A percentile compares a stretch with the other conserved stretches of the same genome.
Conservation (phyloP, 768 basidiomycete genomes). For the Lactifluus volemus region DNA sequence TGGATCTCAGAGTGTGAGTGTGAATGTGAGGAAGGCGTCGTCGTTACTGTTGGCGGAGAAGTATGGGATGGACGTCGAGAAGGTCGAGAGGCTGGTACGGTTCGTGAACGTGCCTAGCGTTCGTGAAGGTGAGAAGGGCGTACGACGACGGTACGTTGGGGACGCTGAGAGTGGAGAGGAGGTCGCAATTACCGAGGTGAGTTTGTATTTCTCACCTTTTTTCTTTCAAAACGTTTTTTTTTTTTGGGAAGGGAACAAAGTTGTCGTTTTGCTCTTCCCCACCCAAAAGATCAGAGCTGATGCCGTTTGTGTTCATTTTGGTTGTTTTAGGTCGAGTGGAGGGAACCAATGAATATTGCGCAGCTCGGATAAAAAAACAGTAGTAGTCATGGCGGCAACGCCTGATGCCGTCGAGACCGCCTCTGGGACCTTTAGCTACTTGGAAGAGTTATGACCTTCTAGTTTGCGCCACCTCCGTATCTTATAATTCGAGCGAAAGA, state of each 20-base stretch:
- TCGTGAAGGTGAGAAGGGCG: constrained; percentile 27
- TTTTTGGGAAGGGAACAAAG: background rate
- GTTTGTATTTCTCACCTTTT: constrained; percentile 19
- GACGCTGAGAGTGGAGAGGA: constrained; percentile 44
- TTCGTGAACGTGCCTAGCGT: constrained; percentile 62
- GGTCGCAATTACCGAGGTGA: constrained; percentile 40
- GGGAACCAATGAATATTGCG: background rate
- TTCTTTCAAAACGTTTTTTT: too few relatives aligned
- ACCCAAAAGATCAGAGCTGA: too few relatives aligned
- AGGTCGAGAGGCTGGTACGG: constrained; percentile 43
- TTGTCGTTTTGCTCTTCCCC: too few relatives aligned
- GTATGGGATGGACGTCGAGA: constrained; percentile 46
- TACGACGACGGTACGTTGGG: background rate
- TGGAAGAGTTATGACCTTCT: too few relatives aligned
- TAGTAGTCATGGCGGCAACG: too few relatives aligned
- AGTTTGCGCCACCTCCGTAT: too few relatives aligned
- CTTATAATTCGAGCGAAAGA: too few relatives aligned
- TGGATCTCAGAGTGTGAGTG: background rate
- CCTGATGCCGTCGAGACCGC: too few relatives aligned
- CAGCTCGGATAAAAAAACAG: too few relatives aligned
- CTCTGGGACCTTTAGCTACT: too few relatives aligned
- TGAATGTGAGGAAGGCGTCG: too few relatives aligned
- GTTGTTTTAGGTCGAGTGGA: constrained; percentile 6
- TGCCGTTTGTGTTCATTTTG: background rate
- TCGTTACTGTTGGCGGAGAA: constrained; percentile 44